Percentiles rank a stretch among this genome's conserved stretches.
Conservation (phyloP, 805 yeast species). For the Lachancea fermentati region DNA sequence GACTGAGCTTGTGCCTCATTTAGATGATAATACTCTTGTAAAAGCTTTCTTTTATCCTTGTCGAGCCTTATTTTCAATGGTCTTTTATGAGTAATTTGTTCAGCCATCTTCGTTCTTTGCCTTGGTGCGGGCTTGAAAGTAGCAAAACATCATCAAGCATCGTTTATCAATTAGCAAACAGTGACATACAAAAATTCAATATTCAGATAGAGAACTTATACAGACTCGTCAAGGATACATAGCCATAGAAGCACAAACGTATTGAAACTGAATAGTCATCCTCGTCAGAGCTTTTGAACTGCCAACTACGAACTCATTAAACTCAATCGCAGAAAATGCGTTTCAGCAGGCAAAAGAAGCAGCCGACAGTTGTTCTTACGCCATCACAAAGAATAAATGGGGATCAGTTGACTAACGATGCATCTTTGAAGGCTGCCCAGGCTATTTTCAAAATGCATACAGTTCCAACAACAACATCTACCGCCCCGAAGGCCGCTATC, state of each 20-base stretch:
- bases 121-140: not conserved
- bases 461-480: not conserved
- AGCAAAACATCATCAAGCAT: not conserved
- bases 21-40: conserved; percentile 26
- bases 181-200: not conserved
- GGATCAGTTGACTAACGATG: conserved; percentile 9
- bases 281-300: not conserved
- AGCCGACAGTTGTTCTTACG: conserved; percentile 1
- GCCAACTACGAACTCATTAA: not conserved
- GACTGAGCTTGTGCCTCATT: conserved; percentile 5
- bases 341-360: conserved; percentile 4
- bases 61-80: conserved; percentile 20
- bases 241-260: not conserved
- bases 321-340: conserved; percentile 2
- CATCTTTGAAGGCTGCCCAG: conserved; percentile 29
- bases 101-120: conserved; percentile 19
- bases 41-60: conserved; percentile 20
- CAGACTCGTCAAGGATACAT: not conserved
- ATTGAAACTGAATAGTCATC: not conserved
- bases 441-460: conserved; percentile 26
- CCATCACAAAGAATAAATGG: conserved; percentile 5
- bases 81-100: conserved; percentile 30
- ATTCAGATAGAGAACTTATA: not conserved
- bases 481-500: not conserved
- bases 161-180: not conserved